Percentiles rank a stretch among this genome's conserved stretches.
Evolutionary conservation across 352 stramenopile genomes (phyloP).

Genomic region (Phytophthora rubi): DNA sequence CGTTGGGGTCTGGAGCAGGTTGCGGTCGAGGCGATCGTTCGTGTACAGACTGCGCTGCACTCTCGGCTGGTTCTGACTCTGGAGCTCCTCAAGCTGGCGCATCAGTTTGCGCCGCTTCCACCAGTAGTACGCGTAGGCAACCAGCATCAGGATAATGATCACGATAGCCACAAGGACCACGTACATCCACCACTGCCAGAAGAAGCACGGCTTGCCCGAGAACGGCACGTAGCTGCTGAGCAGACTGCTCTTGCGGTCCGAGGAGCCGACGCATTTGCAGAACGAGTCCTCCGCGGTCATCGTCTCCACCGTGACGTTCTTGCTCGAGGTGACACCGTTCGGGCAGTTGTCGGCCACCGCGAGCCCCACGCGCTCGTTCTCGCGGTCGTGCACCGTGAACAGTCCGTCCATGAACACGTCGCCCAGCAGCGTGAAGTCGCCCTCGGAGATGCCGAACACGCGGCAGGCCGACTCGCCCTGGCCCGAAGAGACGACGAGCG

Average conservation of each 20-base stretch:
- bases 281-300: constrained; percentile 47
- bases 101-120: constrained; percentile 60
- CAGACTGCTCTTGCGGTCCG: constrained; percentile 65
- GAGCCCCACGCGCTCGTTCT: constrained; percentile 56
- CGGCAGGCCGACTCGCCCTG: constrained; percentile 55
- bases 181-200: constrained; percentile 92
- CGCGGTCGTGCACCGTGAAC: constrained; percentile 84
- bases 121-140: constrained; percentile 58
- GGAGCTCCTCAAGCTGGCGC: constrained; percentile 46
- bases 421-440: constrained; percentile 73
- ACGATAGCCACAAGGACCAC: constrained; percentile 66
- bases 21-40: constrained; percentile 44
- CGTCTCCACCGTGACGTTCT: constrained; percentile 66
- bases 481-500: constrained; percentile 60
- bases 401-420: constrained; percentile 89
- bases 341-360: constrained; percentile 75
- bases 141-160: constrained; percentile 60
- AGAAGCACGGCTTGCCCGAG: constrained; percentile 78
- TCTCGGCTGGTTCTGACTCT: constrained; percentile 39
- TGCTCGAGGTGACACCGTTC: constrained; percentile 70
- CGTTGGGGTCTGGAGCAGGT: constrained; percentile 43
- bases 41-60: constrained; percentile 49
- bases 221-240: constrained; percentile 69
- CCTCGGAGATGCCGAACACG: constrained; percentile 85
- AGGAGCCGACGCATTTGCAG: constrained; percentile 71